Conservation (phyloP, 495 filamentous ascomycete species). For the Talaromyces proteolyticus region DNA sequence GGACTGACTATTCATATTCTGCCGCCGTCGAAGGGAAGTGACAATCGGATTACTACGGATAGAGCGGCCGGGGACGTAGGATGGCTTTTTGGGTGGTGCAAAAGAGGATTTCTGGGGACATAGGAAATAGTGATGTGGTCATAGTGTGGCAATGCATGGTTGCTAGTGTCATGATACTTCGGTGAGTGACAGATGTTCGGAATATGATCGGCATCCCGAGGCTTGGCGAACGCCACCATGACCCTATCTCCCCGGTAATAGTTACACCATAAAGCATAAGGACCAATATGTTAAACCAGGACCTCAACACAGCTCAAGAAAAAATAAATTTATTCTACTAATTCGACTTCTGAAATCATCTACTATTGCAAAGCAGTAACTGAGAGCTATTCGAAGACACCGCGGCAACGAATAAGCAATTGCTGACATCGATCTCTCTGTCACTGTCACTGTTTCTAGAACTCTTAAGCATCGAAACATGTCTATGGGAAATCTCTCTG, state of each 20-base stretch:
- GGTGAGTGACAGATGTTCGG: background rate
- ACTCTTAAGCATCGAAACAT: background rate
- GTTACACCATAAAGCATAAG: background rate
- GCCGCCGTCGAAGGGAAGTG: background rate
- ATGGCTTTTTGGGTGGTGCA: background rate
- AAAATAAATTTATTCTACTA: background rate
- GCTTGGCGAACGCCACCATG: background rate
- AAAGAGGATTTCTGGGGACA: background rate
- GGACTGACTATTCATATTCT: background rate
- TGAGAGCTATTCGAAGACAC: background rate
- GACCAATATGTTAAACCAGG: background rate
- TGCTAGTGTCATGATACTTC: background rate
- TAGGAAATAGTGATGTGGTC: background rate
- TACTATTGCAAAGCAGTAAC: background rate
- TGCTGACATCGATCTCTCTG: background rate
- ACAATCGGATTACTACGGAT: background rate
- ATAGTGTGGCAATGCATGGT: background rate
- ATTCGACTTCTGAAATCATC: background rate
- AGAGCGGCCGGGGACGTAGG: background rate
- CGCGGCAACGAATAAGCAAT: background rate
- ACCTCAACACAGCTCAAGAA: background rate
- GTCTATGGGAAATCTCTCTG: background rate
- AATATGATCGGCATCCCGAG: background rate
- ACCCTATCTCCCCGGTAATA: background rate
- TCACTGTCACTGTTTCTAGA: background rate